A percentile compares a stretch with the other conserved stretches of the same genome.
phyloP scores from a whole-genome alignment of 2,329 filamentous ascomycete species.

The Fusarium pseudograminearum region DNA sequence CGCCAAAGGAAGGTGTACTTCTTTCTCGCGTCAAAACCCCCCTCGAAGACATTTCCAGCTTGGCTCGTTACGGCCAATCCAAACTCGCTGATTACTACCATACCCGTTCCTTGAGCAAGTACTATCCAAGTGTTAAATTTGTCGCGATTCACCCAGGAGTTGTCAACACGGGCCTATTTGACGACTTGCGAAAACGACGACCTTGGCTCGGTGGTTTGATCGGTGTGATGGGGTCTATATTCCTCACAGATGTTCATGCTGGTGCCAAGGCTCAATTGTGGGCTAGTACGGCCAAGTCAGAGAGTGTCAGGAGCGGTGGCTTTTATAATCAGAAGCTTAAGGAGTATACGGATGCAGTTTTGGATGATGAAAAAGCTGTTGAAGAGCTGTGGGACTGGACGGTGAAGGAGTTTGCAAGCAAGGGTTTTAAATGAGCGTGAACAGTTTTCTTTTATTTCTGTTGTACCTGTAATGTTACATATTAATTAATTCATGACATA shows the following conservation, averaged over 20 bases:
- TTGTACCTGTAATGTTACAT: too few species aligned
- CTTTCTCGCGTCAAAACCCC: not conserved
- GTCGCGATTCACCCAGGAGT: not conserved
- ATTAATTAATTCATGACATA: too few species aligned
- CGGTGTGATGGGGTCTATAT: not conserved
- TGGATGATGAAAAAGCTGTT: not conserved
- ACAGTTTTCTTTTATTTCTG: accelerated
- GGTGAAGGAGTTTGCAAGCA: not conserved
- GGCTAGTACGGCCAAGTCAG: not conserved
- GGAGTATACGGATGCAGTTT: not conserved
- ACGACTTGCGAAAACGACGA: not conserved
- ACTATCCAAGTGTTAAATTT: not conserved
- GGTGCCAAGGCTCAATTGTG: not conserved
- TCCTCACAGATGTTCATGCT: not conserved
- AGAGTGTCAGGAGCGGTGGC: not conserved
- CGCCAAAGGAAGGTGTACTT: not conserved
- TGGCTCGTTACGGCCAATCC: not conserved
- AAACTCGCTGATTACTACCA: not conserved
- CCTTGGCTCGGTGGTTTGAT: not conserved
- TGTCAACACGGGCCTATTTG: not conserved
- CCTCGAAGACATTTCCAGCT: not conserved
- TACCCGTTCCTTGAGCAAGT: not conserved
- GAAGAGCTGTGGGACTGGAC: not conserved
- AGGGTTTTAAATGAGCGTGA: not conserved
- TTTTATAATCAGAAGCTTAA: not conserved